A percentile compares a stretch with the other conserved stretches of the same genome.
phyloP scores from a whole-genome alignment of 140 eudicot genomes.

The Ambrosia hybrid region DNA sequence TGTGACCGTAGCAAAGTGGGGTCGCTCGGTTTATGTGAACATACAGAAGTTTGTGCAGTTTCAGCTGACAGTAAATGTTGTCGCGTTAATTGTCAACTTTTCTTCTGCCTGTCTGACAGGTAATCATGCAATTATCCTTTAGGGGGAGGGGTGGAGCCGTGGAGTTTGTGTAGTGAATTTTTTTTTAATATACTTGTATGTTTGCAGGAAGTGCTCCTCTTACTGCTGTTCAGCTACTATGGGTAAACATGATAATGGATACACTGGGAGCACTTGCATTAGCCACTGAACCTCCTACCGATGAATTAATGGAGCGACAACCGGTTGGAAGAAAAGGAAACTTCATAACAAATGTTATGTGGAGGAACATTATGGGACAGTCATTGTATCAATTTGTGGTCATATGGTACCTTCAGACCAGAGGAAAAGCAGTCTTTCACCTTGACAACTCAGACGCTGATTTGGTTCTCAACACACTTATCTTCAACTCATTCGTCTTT shows the following conservation, averaged over 20 bases:
- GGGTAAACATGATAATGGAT: conserved; percentile 99
- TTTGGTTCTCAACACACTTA: conserved; percentile 77
- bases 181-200: neutral
- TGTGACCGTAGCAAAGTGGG: conserved; percentile 95
- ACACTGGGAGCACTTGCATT: conserved; percentile 96
- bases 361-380: conserved; percentile 93
- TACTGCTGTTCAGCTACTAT: conserved; percentile 92
- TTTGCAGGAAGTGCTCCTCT: conserved; percentile 83
- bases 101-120: conserved; percentile 95
- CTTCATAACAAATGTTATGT: conserved; percentile 90
- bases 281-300: conserved; percentile 94
- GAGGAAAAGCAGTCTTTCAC: conserved; percentile 57
- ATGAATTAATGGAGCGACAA: conserved; percentile 74
- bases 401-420: conserved; percentile 82
- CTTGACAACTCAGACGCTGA: conserved; percentile 61
- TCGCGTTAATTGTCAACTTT: conserved; percentile 87
- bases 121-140: conserved; percentile 21
- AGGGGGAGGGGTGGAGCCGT: too few relatives aligned
- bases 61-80: conserved; percentile 91
- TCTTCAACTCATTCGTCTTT: conserved; percentile 88
- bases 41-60: conserved; percentile 96
- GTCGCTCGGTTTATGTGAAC: conserved; percentile 92
- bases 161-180: too few relatives aligned
- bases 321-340: conserved; percentile 96
- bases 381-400: conserved; percentile 75